phyloP scores from a whole-genome alignment of 2,329 filamentous ascomycete genomes.

The Esteya vermicola region DNA sequence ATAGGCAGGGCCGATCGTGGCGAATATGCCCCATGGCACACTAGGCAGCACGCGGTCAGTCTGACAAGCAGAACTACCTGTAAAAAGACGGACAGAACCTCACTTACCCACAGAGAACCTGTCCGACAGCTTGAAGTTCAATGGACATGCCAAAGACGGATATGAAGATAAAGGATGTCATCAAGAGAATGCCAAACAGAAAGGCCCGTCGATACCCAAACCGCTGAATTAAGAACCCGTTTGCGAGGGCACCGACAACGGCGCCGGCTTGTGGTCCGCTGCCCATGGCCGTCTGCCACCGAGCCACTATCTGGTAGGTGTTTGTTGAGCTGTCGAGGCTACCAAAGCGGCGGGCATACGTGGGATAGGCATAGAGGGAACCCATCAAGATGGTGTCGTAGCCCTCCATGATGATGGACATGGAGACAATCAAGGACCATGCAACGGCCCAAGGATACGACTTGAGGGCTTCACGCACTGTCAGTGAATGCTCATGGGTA shows the following conservation, averaged over 20 bases:
- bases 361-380: slow-evolving; percentile 15
- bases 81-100: too few species aligned
- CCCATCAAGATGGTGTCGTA: slow-evolving; percentile 15
- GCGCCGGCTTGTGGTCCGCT: slow-evolving; percentile 39
- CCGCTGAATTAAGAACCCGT: slow-evolving; percentile 34
- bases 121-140: slow-evolving; percentile 30
- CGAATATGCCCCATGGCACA: slow-evolving; percentile 30
- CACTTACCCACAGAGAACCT: slow-evolving; percentile 22
- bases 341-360: slow-evolving; percentile 7
- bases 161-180: slow-evolving; percentile 37
- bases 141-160: slow-evolving; percentile 36
- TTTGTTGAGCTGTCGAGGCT: not conserved
- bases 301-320: slow-evolving; percentile 16
- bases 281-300: slow-evolving; percentile 42
- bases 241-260: slow-evolving; percentile 39
- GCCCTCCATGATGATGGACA: slow-evolving; percentile 27
- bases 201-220: slow-evolving; percentile 36
- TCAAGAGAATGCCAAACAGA: slow-evolving; percentile 27
- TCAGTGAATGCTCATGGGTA: slow-evolving; percentile 2
- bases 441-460: slow-evolving; percentile 14
- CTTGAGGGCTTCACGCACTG: slow-evolving; percentile 7
- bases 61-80: not conserved
- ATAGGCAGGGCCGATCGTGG: slow-evolving; percentile 27
- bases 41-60: too few species aligned
- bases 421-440: slow-evolving; percentile 14